Base-by-base conservation (phyloP, 441 rosid genomes). In the Omphalea diandra region DNA sequence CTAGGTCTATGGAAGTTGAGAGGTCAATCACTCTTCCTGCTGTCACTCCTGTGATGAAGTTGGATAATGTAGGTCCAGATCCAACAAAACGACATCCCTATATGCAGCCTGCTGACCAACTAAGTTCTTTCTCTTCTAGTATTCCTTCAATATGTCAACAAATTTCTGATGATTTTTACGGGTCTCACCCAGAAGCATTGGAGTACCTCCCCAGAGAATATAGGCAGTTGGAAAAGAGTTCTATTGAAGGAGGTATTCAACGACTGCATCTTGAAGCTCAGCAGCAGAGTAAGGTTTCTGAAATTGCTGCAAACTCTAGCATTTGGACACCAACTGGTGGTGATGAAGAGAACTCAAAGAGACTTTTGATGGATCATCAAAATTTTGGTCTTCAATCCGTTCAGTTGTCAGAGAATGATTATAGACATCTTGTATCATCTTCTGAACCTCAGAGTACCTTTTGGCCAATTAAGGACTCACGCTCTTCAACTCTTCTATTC, bases 361-460 rank as follows among this genome's bases (percentile, higher is more conserved):
- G 67, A 79, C 67, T 73, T 52, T 64, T 77, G 53, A 65, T 77
- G 80, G 78, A 82, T 41, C 76, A 76, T 27, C 75, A 68, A 58
- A 77, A 76, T 35, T 38, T 60, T 22, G 72, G 66, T 49, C 72
- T 54, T 57, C 83, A 71, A 47, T 64, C 76, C 38, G 40, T 24
- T 15, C 54, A 67, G 33, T 70, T 79, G n/a, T 43, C 75, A 53
- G 68, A 74, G 5, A 12, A 10, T 43, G 57, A 67, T 60, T 26
- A 22, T 41, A 44, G 35, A 14, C 29, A 59, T 55, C 36, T n/a
- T 44, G n/a, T 20, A 24, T 15, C 52, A 50, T 31, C 67, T 59
- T 73, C 49, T 44, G 77, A 68, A 36, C 58, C 60, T 43, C 38
- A 58, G 33, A 70, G 62, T 63, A 29, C 24, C 43, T 50, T 70